These are phyloP conservation scores for Verbascum thapsus DNA, from an alignment of 257 asterid genomes.

Conservation along the genomic window DNA sequence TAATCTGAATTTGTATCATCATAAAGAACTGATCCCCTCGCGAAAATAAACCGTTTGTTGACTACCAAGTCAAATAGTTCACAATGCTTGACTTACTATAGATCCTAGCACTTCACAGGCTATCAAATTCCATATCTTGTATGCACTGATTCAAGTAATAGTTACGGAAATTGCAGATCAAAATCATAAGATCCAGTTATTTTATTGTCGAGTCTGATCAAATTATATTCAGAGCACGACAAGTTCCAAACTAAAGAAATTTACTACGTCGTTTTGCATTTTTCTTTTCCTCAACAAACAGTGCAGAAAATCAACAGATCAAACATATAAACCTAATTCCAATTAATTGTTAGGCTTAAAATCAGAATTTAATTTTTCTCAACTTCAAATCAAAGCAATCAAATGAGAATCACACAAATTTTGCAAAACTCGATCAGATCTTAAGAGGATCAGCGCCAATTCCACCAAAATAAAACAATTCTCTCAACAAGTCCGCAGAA, in stretches of 20 bases:
- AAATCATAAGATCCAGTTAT: slow-evolving; percentile 38
- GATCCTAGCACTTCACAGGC: no score
- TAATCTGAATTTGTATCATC: no score
- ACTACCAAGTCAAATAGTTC: no score
- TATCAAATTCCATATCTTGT: background rate
- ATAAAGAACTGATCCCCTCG: no score
- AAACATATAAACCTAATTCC: slow-evolving; percentile 17
- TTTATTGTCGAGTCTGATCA: slow-evolving; percentile 28
- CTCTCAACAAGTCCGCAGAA: background rate
- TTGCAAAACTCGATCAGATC: slow-evolving; percentile 41
- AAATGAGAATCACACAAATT: slow-evolving; percentile 21
- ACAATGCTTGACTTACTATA: no score
- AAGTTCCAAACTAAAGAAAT: slow-evolving; percentile 3
- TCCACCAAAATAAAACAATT: slow-evolving; percentile 21
- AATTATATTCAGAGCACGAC: slow-evolving; percentile 24
- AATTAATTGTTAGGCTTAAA: slow-evolving; percentile 18
- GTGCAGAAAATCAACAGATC: slow-evolving; percentile 14
- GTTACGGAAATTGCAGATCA: background rate
- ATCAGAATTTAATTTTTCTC: slow-evolving; percentile 23
- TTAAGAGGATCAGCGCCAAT: slow-evolving; percentile 37
- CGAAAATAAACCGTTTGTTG: no score
- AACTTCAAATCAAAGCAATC: slow-evolving; percentile 22
- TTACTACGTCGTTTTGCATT: background rate
- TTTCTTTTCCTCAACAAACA: background rate
- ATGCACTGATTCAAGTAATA: background rate